Evolutionary conservation across 176 grass and related monocot genomes (phyloP).

Genomic region (Rhynchospora pubera): DNA sequence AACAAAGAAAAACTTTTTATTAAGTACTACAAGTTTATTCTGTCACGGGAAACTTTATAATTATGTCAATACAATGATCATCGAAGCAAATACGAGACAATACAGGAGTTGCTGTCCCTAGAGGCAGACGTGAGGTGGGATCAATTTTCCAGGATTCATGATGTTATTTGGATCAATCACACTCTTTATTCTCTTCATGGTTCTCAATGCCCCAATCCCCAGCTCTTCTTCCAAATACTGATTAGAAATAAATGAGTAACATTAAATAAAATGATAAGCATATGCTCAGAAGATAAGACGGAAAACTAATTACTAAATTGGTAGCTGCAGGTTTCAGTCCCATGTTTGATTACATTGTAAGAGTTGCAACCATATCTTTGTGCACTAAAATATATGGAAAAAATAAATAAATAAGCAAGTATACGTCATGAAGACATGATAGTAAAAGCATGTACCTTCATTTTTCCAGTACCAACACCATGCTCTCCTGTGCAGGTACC

Average conservation of each 20-base stretch:
- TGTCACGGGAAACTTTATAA: neutral
- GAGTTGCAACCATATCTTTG: neutral
- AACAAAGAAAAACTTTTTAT: too few species aligned
- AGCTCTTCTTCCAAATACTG: slow-evolving; percentile 97
- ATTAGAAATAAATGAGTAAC: neutral
- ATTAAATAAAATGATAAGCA: slow-evolving; percentile 7
- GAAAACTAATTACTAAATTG: neutral
- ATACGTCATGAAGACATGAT: neutral
- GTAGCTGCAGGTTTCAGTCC: neutral
- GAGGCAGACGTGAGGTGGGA: slow-evolving; percentile 86
- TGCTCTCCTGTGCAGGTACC: slow-evolving; percentile 98
- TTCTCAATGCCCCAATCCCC: slow-evolving; percentile 75
- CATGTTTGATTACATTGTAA: neutral
- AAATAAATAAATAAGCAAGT: neutral
- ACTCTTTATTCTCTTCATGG: slow-evolving; percentile 96
- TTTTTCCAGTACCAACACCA: slow-evolving; percentile 95
- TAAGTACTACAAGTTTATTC: neutral
- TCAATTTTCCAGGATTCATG: slow-evolving; percentile 97
- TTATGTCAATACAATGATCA: neutral
- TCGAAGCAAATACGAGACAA: neutral
- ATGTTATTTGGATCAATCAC: slow-evolving; percentile 87
- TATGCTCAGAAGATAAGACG: neutral
- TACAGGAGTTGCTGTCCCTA: slow-evolving; percentile 13
- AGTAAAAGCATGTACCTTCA: slow-evolving; percentile 63
- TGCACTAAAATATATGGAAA: neutral